These are phyloP conservation scores for Funneliformis caledonium DNA, from an alignment of 371 early-diverging fungal species.

Conservation along the genomic window DNA sequence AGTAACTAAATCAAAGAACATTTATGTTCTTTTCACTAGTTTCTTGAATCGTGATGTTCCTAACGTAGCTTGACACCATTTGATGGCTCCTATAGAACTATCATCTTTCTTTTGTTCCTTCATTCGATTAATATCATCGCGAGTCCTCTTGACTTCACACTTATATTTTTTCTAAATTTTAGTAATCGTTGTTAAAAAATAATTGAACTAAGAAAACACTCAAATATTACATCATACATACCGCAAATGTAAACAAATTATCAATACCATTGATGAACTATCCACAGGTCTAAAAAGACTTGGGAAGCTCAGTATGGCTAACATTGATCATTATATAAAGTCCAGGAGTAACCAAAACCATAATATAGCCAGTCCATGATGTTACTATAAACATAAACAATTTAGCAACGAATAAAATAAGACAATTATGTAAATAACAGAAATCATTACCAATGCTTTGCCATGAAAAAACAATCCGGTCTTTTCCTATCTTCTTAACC, in stretches of 20 bases:
- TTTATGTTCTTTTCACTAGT: no score
- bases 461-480: not conserved
- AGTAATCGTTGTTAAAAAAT: no score
- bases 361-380: constrained; percentile 33
- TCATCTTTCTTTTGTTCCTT: no score
- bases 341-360: constrained; percentile 21
- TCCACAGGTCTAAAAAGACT: constrained; percentile 20
- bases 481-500: constrained; percentile 8
- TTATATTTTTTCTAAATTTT: no score
- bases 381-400: no score
- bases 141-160: not conserved
- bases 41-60: no score
- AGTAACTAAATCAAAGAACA: no score
- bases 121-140: not conserved
- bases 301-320: constrained; percentile 16
- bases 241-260: constrained; percentile 1
- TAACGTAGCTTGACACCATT: no score
- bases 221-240: not conserved
- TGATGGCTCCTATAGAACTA: no score
- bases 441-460: constrained; percentile 31
- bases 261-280: constrained; percentile 16
- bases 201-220: no score
- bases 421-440: not conserved
- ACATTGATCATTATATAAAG: constrained; percentile 30
- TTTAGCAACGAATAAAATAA: not conserved